Evolutionary conservation across 352 stramenopile genomes (phyloP).

Genomic region (Phytopythium aichiense): DNA sequence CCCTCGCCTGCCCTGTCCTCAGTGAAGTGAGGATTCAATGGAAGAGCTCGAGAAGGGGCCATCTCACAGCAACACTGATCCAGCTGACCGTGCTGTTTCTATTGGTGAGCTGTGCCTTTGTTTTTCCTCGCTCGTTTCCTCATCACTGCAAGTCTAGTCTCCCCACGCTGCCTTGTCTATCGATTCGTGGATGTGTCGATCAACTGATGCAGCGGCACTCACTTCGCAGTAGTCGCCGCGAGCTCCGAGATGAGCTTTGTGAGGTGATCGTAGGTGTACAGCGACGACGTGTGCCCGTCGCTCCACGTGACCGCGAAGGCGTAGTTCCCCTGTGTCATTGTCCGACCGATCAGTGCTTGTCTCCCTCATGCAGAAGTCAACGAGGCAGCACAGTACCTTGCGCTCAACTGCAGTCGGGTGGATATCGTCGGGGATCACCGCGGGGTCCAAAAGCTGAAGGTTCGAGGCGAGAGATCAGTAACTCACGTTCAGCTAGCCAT

Average conservation of each 20-base stretch:
- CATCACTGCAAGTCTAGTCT: neutral
- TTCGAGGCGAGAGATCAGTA: neutral
- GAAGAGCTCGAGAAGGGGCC: neutral
- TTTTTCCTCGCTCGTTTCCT: neutral
- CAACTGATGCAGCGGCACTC: slow-evolving; percentile 3
- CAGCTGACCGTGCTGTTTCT: neutral
- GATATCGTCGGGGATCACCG: slow-evolving; percentile 72
- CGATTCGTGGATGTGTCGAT: neutral
- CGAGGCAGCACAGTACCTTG: slow-evolving; percentile 44
- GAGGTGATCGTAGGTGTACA: slow-evolving; percentile 95
- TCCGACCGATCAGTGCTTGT: neutral
- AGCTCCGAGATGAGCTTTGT: slow-evolving; percentile 54
- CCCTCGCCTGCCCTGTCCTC: neutral
- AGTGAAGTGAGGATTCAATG: neutral
- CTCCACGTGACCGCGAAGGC: slow-evolving; percentile 96
- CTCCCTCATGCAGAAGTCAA: no score
- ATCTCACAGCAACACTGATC: neutral
- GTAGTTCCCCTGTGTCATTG: slow-evolving; percentile 93
- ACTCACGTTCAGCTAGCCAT: no score
- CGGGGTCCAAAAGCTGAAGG: slow-evolving; percentile 62
- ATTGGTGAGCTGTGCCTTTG: neutral
- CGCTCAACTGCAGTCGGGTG: slow-evolving; percentile 76
- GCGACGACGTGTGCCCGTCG: slow-evolving; percentile 94
- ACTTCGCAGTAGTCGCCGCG: slow-evolving; percentile 10
- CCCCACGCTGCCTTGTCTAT: neutral